phyloP scores from a whole-genome alignment of 78 protist species.

The Creolimax fragrantissima region DNA sequence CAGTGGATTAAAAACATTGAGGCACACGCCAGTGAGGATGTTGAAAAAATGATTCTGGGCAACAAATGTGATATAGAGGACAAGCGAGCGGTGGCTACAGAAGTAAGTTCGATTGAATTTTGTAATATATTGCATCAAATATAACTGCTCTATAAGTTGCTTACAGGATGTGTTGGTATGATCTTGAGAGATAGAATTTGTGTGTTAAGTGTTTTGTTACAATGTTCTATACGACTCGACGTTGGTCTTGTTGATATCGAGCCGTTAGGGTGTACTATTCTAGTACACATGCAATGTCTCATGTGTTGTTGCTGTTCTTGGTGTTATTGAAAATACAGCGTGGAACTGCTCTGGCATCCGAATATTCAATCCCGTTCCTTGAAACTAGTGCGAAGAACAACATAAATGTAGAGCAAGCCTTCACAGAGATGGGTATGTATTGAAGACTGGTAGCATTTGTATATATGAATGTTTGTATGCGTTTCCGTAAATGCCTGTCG shows the following conservation, averaged over 20 bases:
- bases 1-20: slow-evolving; percentile 91
- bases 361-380: slow-evolving; percentile 37
- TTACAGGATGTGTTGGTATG: neutral
- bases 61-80: slow-evolving; percentile 91
- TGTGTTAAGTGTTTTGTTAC: neutral
- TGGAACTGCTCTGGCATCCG: slow-evolving; percentile 49
- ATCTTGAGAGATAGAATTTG: neutral
- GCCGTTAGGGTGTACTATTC: too few relatives aligned
- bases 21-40: slow-evolving; percentile 86
- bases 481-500: neutral
- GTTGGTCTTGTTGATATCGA: too few relatives aligned
- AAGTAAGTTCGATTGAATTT: neutral
- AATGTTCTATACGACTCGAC: too few relatives aligned
- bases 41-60: slow-evolving; percentile 87
- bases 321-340: neutral
- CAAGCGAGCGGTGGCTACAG: slow-evolving; percentile 48
- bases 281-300: neutral
- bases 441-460: neutral
- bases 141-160: neutral
- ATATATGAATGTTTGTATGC: neutral
- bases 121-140: neutral
- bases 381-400: slow-evolving; percentile 60
- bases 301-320: neutral
- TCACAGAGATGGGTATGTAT: slow-evolving; percentile 10
- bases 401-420: slow-evolving; percentile 56